Percentiles rank a stretch among this genome's conserved stretches.
These are phyloP conservation scores for Xerocomellus amylosporus DNA, from an alignment of 768 basidiomycete genomes.

Conservation along the genomic window DNA sequence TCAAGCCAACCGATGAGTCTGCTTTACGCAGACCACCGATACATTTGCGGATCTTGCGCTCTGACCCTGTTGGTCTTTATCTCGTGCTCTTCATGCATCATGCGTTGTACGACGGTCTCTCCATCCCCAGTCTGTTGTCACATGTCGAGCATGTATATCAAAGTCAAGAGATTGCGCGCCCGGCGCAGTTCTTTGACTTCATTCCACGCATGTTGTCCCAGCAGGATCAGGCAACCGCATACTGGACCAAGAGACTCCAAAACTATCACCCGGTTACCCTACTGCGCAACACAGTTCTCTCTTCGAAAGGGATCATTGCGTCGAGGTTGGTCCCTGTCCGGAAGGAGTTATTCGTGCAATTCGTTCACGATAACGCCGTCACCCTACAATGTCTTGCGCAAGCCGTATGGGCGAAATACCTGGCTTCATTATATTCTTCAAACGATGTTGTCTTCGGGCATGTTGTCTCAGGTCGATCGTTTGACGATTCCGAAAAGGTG, in stretches of 20 bases:
- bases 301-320: slow-evolving; percentile 4
- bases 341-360: slow-evolving; percentile 2
- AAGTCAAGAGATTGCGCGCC: slow-evolving; percentile 6
- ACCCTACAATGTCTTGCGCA: slow-evolving; percentile 39
- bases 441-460: slow-evolving; percentile 46
- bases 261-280: slow-evolving; percentile 23
- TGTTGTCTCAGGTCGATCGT: slow-evolving; percentile 43
- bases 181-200: slow-evolving; percentile 37
- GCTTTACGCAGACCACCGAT: slow-evolving; percentile 32
- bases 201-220: slow-evolving; percentile 38
- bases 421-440: slow-evolving; percentile 20
- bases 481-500: slow-evolving; percentile 41
- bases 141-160: slow-evolving; percentile 34
- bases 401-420: slow-evolving; percentile 29
- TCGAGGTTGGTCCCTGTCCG: slow-evolving; percentile 16
- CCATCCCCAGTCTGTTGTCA: slow-evolving; percentile 37
- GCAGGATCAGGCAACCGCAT: slow-evolving; percentile 37
- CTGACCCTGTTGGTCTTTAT: not conserved
- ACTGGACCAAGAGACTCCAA: slow-evolving; percentile 35
- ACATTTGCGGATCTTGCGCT: slow-evolving; percentile 24
- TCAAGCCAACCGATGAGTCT: slow-evolving; percentile 20
- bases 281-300: slow-evolving; percentile 12
- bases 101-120: slow-evolving; percentile 47
- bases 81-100: slow-evolving; percentile 47
- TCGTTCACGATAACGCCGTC: slow-evolving; percentile 26